Evolutionary conservation across 495 filamentous ascomycete species (phyloP).

Genomic region (Neurospora tetrasperma): DNA sequence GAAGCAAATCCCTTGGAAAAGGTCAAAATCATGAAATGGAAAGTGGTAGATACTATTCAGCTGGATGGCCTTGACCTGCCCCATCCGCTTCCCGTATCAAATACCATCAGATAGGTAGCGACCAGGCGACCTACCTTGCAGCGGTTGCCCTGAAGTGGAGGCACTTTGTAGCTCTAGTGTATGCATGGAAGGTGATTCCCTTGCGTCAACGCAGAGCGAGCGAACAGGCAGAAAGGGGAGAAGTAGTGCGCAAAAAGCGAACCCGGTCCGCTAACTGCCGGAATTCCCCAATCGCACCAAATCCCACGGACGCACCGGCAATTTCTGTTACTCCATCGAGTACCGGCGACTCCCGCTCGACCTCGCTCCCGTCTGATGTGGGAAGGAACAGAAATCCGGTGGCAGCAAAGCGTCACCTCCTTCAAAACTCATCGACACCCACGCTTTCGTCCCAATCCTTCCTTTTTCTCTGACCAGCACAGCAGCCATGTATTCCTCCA

Average conservation of each 20-base stretch:
- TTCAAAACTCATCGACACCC: background rate
- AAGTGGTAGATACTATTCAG: background rate
- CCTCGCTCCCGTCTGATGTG: background rate
- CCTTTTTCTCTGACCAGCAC: background rate
- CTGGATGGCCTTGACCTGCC: background rate
- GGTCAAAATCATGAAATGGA: background rate
- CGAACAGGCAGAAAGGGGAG: background rate
- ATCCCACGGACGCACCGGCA: background rate
- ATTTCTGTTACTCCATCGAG: background rate
- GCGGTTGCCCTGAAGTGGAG: background rate
- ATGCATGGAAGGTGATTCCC: constrained; percentile 1
- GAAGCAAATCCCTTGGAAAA: background rate
- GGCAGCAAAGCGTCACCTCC: background rate
- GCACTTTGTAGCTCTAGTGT: background rate
- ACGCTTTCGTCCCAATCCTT: background rate
- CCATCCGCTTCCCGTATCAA: background rate
- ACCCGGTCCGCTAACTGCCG: background rate
- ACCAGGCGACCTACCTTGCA: background rate
- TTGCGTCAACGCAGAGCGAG: background rate
- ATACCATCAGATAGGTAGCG: background rate
- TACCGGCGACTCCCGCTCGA: background rate
- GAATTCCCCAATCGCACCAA: background rate
- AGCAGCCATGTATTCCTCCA: background rate
- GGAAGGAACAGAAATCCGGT: background rate
- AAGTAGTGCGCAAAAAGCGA: background rate